Conservation (phyloP, 495 filamentous ascomycete genomes). For the Penicillium malachiteum region DNA sequence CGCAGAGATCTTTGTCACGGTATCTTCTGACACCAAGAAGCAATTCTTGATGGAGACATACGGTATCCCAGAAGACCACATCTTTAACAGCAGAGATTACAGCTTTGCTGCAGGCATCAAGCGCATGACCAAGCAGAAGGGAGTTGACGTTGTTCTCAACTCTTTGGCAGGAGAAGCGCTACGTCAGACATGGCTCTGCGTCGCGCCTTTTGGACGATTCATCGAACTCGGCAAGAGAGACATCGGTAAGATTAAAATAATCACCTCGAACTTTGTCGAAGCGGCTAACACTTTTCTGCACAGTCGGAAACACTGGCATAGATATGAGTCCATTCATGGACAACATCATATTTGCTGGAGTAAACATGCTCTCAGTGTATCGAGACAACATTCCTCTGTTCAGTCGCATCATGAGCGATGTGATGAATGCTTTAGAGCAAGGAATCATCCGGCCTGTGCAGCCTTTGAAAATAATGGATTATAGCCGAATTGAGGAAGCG, state of each 20-base stretch:
- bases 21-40: slow-evolving; percentile 41
- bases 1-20: slow-evolving; percentile 44
- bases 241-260: too few relatives aligned
- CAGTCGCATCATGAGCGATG: too few relatives aligned
- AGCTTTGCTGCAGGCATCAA: slow-evolving; percentile 43
- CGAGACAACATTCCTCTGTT: too few relatives aligned
- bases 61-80: slow-evolving; percentile 36
- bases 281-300: too few relatives aligned
- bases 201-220: slow-evolving; percentile 48
- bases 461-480: too few relatives aligned
- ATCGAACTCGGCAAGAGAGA: slow-evolving; percentile 49
- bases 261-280: too few relatives aligned
- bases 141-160: slow-evolving; percentile 58
- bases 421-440: too few relatives aligned
- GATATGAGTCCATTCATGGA: slow-evolving; percentile 18
- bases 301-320: slow-evolving; percentile 14
- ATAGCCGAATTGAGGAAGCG: slow-evolving; percentile 1
- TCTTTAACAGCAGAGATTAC: slow-evolving; percentile 49
- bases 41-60: slow-evolving; percentile 32
- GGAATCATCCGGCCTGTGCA: too few relatives aligned
- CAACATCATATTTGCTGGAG: slow-evolving; percentile 15
- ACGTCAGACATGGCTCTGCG: slow-evolving; percentile 41
- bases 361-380: slow-evolving; percentile 8
- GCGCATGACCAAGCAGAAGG: slow-evolving; percentile 43
- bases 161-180: slow-evolving; percentile 42